Conservation (phyloP, 2,329 filamentous ascomycete genomes). For the Westerdykella aurantiaca region DNA sequence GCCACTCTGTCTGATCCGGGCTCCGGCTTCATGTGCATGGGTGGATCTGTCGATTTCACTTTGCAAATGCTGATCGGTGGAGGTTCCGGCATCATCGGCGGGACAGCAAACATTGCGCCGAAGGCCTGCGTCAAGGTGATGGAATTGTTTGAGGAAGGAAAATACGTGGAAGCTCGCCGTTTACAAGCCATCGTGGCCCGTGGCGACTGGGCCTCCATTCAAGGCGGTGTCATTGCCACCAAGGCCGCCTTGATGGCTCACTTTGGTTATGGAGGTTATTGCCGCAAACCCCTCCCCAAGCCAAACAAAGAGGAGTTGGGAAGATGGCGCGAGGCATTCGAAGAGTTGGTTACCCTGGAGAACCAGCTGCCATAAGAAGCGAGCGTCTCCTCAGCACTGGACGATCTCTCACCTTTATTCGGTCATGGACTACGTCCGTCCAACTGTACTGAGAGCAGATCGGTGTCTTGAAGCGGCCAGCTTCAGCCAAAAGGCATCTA, state of each 20-base stretch:
- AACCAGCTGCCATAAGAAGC: constrained; percentile 10
- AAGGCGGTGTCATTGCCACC: constrained; percentile 63
- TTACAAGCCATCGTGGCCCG: constrained; percentile 61
- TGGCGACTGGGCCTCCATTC: constrained; percentile 65
- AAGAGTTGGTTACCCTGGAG: constrained; percentile 42
- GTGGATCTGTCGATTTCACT: constrained; percentile 69
- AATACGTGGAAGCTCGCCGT: constrained; percentile 55
- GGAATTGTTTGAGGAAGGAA: constrained; percentile 55
- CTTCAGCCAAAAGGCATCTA: no score
- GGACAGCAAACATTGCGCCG: constrained; percentile 65
- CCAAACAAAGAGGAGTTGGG: constrained; percentile 41
- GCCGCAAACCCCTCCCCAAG: constrained; percentile 52
- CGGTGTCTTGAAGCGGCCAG: neutral
- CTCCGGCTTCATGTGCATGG: constrained; percentile 63
- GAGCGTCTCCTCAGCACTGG: constrained; percentile 5
- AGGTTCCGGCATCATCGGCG: constrained; percentile 65
- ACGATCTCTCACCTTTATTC: neutral
- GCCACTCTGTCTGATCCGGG: constrained; percentile 33
- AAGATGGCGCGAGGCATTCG: constrained; percentile 41
- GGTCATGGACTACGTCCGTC: no score
- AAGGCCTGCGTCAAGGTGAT: constrained; percentile 59
- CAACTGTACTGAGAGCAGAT: neutral
- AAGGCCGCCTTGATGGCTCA: constrained; percentile 60
- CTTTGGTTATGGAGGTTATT: constrained; percentile 60
- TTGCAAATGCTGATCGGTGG: constrained; percentile 65